These are phyloP conservation scores for Teratosphaeria destructans DNA, from an alignment of 2,329 filamentous ascomycete species.

Conservation along the genomic window DNA sequence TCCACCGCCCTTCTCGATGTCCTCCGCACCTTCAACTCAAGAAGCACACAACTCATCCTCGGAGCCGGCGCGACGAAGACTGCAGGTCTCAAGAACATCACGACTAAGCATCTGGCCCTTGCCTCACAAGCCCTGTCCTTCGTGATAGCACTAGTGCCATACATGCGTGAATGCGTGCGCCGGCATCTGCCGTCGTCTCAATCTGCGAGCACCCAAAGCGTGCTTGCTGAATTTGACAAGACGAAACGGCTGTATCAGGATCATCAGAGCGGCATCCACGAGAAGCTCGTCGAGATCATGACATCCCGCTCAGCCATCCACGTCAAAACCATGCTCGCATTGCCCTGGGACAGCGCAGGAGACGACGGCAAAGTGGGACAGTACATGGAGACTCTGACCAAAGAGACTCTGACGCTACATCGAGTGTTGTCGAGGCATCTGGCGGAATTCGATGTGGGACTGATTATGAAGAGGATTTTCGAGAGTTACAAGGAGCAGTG, in stretches of 20 bases:
- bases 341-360: not conserved
- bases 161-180: constrained; percentile 82
- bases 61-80: constrained; percentile 83
- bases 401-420: constrained; percentile 76
- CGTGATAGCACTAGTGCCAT: constrained; percentile 74
- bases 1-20: constrained; percentile 72
- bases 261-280: constrained; percentile 81
- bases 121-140: constrained; percentile 85
- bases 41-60: constrained; percentile 90
- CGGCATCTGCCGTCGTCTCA: constrained; percentile 51
- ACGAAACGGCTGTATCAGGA: constrained; percentile 75
- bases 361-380: constrained; percentile 15
- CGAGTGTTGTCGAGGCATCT: constrained; percentile 75
- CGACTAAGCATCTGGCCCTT: constrained; percentile 85
- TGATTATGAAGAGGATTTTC: constrained; percentile 84
- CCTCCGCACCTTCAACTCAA: constrained; percentile 87
- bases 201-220: constrained; percentile 6
- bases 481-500: constrained; percentile 71
- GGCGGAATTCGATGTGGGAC: constrained; percentile 61
- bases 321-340: constrained; percentile 59
- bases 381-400: constrained; percentile 80
- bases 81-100: constrained; percentile 90
- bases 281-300: constrained; percentile 92
- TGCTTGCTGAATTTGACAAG: constrained; percentile 76
- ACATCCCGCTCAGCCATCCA: constrained; percentile 63